Percentiles rank a stretch among this genome's conserved stretches.
phyloP scores from a whole-genome alignment of 441 rosid species.

The Eugenia klotzschiana region DNA sequence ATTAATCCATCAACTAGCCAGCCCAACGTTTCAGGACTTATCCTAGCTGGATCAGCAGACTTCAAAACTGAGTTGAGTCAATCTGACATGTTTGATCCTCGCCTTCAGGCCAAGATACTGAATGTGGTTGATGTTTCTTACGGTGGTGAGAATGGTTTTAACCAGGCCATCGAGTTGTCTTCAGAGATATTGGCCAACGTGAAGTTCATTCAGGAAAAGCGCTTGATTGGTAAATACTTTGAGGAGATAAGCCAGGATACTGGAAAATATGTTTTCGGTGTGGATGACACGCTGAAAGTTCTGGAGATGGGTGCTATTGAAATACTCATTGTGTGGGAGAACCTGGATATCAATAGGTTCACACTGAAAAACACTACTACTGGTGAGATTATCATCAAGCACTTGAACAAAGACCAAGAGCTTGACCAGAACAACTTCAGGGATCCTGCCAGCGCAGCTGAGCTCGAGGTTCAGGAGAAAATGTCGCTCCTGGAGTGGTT shows the following conservation, averaged over 20 bases:
- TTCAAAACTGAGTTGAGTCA: conserved; percentile 90
- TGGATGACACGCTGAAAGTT: conserved; percentile 71
- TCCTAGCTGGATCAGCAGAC: conserved; percentile 89
- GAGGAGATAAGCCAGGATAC: conserved; percentile 93
- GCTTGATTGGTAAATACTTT: conserved; percentile 80
- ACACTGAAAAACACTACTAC: conserved; percentile 35
- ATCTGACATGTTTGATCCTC: conserved; percentile 82
- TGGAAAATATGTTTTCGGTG: conserved; percentile 70
- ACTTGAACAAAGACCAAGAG: conserved; percentile 65
- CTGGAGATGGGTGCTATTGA: conserved; percentile 86
- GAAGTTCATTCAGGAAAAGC: conserved; percentile 86
- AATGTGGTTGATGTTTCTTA: conserved; percentile 84
- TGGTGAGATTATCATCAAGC: conserved; percentile 47
- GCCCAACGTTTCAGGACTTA: conserved; percentile 77
- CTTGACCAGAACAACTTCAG: conserved; percentile 38
- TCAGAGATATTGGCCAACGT: conserved; percentile 65
- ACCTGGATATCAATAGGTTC: conserved; percentile 51
- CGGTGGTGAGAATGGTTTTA: conserved; percentile 86
- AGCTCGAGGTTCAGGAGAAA: conserved; percentile 57
- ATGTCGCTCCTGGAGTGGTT: conserved; percentile 73
- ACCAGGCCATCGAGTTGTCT: conserved; percentile 82
- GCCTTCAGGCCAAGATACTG: conserved; percentile 73
- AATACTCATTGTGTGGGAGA: conserved; percentile 80
- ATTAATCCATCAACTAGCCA: conserved; percentile 78
- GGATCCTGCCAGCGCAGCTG: conserved; percentile 31